Conservation (phyloP, 2,329 filamentous ascomycete genomes). For the Aureobasidium subglaciale region DNA sequence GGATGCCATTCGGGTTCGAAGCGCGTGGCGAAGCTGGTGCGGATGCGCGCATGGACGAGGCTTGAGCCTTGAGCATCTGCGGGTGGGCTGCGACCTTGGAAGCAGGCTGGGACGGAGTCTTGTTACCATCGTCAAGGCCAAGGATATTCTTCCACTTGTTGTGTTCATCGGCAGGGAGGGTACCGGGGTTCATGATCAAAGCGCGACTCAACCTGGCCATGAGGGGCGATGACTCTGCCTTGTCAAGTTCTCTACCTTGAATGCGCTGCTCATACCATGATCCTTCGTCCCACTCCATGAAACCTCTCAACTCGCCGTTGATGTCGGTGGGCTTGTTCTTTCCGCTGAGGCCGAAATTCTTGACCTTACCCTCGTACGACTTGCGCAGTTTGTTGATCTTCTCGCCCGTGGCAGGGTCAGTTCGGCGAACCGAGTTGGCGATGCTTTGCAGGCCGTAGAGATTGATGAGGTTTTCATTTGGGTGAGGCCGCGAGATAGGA, state of each 20-base stretch:
- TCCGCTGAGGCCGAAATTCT: constrained; percentile 41
- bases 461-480: constrained; percentile 51
- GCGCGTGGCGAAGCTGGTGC: constrained; percentile 31
- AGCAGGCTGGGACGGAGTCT: constrained; percentile 5
- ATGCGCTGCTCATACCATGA: constrained; percentile 35
- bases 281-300: constrained; percentile 34
- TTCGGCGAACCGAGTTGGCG: constrained; percentile 52
- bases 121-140: constrained; percentile 35
- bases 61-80: constrained; percentile 17
- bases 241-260: constrained; percentile 33
- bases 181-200: constrained; percentile 36
- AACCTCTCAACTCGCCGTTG: constrained; percentile 27
- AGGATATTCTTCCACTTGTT: constrained; percentile 37
- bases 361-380: constrained; percentile 48
- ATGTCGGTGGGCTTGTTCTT: constrained; percentile 41
- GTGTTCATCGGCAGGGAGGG: constrained; percentile 35
- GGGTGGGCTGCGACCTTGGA: constrained; percentile 13
- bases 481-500: constrained; percentile 46
- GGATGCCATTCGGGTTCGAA: constrained; percentile 36
- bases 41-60: constrained; percentile 21
- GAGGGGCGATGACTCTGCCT: constrained; percentile 24
- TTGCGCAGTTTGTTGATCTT: constrained; percentile 58
- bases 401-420: constrained; percentile 55
- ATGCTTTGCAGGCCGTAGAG: constrained; percentile 51
- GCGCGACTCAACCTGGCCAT: constrained; percentile 35